These are phyloP conservation scores for Harringtonia aguacate DNA, from an alignment of 2,329 filamentous ascomycete species.

Conservation along the genomic window DNA sequence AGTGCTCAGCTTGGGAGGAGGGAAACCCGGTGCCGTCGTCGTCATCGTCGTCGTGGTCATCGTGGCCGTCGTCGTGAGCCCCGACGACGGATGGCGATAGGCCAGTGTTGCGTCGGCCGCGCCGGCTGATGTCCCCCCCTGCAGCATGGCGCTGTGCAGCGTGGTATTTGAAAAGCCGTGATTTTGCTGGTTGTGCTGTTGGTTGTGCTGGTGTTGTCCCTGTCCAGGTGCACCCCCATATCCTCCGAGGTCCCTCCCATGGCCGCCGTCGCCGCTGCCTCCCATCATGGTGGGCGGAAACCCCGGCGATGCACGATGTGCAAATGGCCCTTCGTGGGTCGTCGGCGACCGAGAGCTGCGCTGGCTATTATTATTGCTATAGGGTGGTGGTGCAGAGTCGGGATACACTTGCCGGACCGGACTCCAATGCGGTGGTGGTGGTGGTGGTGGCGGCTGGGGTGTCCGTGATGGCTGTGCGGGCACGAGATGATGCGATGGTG, in stretches of 20 bases:
- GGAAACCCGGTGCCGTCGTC: not conserved
- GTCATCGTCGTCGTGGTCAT: not conserved
- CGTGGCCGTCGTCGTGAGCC: not conserved
- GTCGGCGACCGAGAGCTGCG: slow-evolving; percentile 6
- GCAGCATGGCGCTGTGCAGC: not conserved
- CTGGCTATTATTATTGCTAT: no score
- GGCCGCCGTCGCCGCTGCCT: not conserved
- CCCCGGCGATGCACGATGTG: not conserved
- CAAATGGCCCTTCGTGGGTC: not conserved
- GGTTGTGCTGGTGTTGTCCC: slow-evolving; percentile 1
- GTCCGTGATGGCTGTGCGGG: not conserved
- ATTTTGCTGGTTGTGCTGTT: slow-evolving; percentile 3
- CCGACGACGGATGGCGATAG: not conserved
- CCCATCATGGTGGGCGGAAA: slow-evolving; percentile 3
- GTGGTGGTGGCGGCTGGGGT: not conserved
- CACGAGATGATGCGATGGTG: no score
- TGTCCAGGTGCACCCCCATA: not conserved
- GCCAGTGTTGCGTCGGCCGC: not conserved
- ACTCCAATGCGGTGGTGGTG: slow-evolving; percentile 3
- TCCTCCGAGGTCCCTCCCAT: not conserved
- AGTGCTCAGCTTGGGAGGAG: not conserved
- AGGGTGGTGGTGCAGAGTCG: not conserved
- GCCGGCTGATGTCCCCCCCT: not conserved
- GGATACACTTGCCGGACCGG: not conserved
- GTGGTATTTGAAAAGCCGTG: not conserved